Base-by-base conservation (phyloP, 345 rosid genomes). In the Murraya paniculata region DNA sequence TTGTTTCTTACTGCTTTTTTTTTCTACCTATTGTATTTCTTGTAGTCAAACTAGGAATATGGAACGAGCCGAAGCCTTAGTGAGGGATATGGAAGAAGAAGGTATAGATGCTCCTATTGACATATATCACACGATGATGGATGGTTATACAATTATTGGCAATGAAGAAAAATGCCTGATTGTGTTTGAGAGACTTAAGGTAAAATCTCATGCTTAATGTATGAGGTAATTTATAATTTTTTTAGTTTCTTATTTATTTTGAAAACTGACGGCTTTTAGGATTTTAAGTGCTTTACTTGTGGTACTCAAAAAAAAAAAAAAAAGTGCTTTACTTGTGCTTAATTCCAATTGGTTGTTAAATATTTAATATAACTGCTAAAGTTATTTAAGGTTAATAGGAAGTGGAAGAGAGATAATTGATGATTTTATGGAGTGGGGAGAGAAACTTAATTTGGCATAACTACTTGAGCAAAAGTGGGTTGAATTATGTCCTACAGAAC, bases 51-150 rank as follows among this genome's bases (percentile, higher is more conserved):
- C 89, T 53, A 83, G 83, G 77, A 89, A 91, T 75, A 92, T 96
- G 98, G 90, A 88, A 75, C 82, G 84, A 76, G 98, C 97, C 58
- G 97, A 96, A 87, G 93, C 84, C 74, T 85, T 96, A 79, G 98
- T 92, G 61, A 92, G 94, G 77, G 94, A 93, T 85, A 92, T 93
- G 98, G 98, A 96, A 83, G 98, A 92, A 85, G 97, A 96, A 81
- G 99, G 98, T 68, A 92, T 94, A 45, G 98, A 92, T 77, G 98
- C 99, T 81, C 96, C 97, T 38, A 88, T 94, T 74, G 94, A 90
- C 71, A 88, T 94, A 69, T 96, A 96, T 82, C 97, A 96, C 76
- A 92, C 94, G n/a, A 92, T 96, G 99, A 96, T 96, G 97, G 95
- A 94, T 81, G 99, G 99, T 28, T 96, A 96, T 80, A 91, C 97